Evolutionary conservation across 2,329 filamentous ascomycete species (phyloP).

Genomic region (Penicillium sp.): DNA sequence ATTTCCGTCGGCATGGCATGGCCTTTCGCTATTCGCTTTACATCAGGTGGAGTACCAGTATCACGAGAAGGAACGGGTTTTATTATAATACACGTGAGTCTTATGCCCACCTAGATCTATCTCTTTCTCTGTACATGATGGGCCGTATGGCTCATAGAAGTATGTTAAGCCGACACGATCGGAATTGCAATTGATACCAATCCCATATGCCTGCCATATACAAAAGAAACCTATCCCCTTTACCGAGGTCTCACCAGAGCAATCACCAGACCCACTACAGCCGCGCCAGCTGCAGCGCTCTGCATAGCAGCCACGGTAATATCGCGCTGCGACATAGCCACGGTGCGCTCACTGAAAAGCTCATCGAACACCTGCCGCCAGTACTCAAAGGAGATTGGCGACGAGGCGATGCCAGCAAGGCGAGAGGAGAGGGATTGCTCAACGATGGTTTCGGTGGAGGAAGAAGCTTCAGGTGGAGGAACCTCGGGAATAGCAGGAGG

Average conservation of each 20-base stretch:
- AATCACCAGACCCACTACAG: conserved; percentile 57
- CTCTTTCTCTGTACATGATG: conserved; percentile 16
- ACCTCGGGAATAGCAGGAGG: conserved; percentile 2
- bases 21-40: neutral
- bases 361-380: conserved; percentile 59
- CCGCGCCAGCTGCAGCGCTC: conserved; percentile 67
- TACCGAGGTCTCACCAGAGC: conserved; percentile 53
- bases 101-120: conserved; percentile 15
- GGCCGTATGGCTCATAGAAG: neutral
- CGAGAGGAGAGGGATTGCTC: conserved; percentile 27
- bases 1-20: neutral
- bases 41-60: neutral
- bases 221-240: conserved; percentile 10
- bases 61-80: neutral
- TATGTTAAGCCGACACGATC: neutral
- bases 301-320: conserved; percentile 70
- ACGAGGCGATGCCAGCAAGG: conserved; percentile 25
- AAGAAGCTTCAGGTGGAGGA: conserved; percentile 4
- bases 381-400: conserved; percentile 36
- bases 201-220: conserved; percentile 6
- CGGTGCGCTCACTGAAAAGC: conserved; percentile 65
- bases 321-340: conserved; percentile 69
- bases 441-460: neutral
- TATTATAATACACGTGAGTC: conserved; percentile 19
- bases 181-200: neutral